Evolutionary conservation across 169 alveolate genomes (phyloP), one percentile per base, ranked within the genome.

Genomic region (Blepharisma undulans): DNA sequence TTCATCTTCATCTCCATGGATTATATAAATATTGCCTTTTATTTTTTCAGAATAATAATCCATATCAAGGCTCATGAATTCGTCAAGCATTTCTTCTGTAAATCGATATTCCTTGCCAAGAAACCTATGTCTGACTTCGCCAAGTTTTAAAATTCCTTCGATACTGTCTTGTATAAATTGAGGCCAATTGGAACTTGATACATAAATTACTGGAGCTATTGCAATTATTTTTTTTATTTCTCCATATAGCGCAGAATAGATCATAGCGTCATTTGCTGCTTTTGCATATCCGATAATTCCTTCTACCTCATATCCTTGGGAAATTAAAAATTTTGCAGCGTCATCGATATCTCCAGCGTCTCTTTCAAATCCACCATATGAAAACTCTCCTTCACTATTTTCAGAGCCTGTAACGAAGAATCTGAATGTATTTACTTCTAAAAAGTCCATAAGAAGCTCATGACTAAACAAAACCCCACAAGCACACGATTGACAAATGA

Each of bases 331-430:
- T 10, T 25, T 19, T 12, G 32, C 88, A 18, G 88, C 88, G 14
- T 18, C 74, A 27, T 80, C 22, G 18, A 80, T 16, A 33, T n/a
- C 74, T 12, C 14, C 25, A 22, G 72, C 74, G 22, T 80, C 88
- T 80, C 32, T 18, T 18, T 16, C 72, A 33, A 27, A 80, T 16
- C 74, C 74, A 29, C 33, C 59, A 80, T 18, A 18, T 16, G 74
- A 29, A 33, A 80, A 80, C 16, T n/a, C 72, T 80, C 88, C 88
- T 80, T 80, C 88, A 80, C 88, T 80, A 10, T 18, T 30, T 80
- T 72, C 88, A 80, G 22, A 27, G 19, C 88, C 88, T 27, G 71
- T 18, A 10, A 80, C 22, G 88, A 27, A 60, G 32, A 80, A 27
- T 22, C 25, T 25, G 14, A 80, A 32, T 27, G 74, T 27, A 80